Evolutionary conservation across 2,329 filamentous ascomycete genomes (phyloP), one percentile per base, ranked within the genome.

Genomic region (Alternaria ethzedia): DNA sequence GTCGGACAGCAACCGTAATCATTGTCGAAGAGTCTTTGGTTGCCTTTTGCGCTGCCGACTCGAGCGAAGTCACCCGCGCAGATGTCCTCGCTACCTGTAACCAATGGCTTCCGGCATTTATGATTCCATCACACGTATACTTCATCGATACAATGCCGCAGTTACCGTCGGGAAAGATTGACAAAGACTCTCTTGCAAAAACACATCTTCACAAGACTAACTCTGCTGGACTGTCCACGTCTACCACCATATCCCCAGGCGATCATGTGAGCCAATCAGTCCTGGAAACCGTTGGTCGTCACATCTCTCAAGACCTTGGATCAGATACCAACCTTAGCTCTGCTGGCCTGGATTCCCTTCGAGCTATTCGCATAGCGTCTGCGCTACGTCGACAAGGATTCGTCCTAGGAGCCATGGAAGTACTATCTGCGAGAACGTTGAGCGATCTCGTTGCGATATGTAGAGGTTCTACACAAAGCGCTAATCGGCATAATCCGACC

Each of bases 131-230:
- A 5, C 91, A 96, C 64, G 82, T 96, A 23, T 78, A 93, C 0
- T 73, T 91, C 2, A 80, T 91, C 65, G 69, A 84, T 1, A 82
- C 85, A 9, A 89, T 97, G 59, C 93, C 93, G 1, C 88, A 90
- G 56, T 82, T 97, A 20, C 84, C 93, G 3, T 97, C 93, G 1
- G 94, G 94, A 1, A 97, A 97, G 74, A 85, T 94, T 13, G 91
- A 97, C 72, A 89, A 88, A 55, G 90, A 88, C 70, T 80, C 78
- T 12, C 80, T 97, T 8, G 84, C 88, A 68, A 75, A 82, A 1
- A 81, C 87, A 8, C 92, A 90, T 69, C 69, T 76, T n/a, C 71
- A 78, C 30, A 63, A 55, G 13, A 46, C 59, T 17, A 44, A 59
- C 25, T 68, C 76, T 63, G 67, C 69, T 10, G 61, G 13, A 6